phyloP scores from a whole-genome alignment of 495 filamentous ascomycete genomes.

The Tuber melanosporum region DNA sequence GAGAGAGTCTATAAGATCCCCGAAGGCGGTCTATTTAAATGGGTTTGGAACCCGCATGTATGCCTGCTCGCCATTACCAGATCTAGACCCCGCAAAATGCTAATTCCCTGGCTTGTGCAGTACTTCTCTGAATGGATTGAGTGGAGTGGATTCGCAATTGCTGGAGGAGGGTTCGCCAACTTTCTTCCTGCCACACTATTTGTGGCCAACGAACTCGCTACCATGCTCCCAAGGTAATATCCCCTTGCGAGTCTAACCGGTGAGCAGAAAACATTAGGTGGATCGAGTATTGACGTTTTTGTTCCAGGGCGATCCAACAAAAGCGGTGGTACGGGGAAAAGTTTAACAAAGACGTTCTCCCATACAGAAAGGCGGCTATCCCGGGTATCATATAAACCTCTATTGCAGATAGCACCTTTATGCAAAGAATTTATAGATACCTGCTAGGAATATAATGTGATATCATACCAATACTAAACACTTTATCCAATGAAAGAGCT shows the following conservation, averaged over 20 bases:
- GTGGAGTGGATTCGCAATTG: constrained; percentile 80
- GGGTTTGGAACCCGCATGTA: constrained; percentile 75
- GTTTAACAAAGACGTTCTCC: constrained; percentile 75
- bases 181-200: constrained; percentile 72
- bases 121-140: constrained; percentile 95
- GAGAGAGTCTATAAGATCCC: constrained; percentile 91
- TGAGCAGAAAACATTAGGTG: not conserved
- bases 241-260: not conserved
- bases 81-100: not conserved
- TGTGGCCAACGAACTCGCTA: constrained; percentile 74
- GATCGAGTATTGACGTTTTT: constrained; percentile 2
- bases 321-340: constrained; percentile 78
- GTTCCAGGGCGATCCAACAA: constrained; percentile 64
- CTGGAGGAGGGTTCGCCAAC: constrained; percentile 52
- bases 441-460: not conserved
- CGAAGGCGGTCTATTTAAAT: constrained; percentile 69
- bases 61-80: constrained; percentile 1
- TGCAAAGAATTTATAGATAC: not conserved
- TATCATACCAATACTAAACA: not conserved
- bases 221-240: constrained; percentile 65
- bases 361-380: constrained; percentile 70
- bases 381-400: constrained; percentile 60
- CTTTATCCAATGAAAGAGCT: not conserved
- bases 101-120: constrained; percentile 12
- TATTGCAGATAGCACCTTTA: not conserved